Percentiles rank a stretch among this genome's conserved stretches.
Evolutionary conservation across 805 yeast species (phyloP).

Genomic region (Diddensiella transvaalensis): DNA sequence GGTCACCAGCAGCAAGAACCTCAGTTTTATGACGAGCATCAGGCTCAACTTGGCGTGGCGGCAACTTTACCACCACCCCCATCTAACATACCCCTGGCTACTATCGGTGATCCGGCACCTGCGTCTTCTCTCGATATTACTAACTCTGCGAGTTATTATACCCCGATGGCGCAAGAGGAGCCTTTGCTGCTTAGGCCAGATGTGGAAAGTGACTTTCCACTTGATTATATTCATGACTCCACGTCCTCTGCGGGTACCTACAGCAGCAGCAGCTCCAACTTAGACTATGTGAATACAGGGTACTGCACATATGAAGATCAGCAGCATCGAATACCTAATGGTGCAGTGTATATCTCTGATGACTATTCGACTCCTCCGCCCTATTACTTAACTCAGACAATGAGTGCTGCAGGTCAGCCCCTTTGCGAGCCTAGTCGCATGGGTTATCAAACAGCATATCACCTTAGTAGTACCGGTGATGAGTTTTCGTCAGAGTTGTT

Average conservation of each 20-base stretch:
- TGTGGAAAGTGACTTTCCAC: constrained; percentile 26
- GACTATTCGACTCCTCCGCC: not conserved
- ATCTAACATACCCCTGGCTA: not conserved
- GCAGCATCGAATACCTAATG: not conserved
- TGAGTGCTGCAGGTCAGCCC: not conserved
- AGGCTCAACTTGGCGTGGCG: not conserved
- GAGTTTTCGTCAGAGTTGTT: not conserved
- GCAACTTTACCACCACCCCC: not conserved
- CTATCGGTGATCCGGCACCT: not conserved
- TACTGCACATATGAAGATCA: not conserved
- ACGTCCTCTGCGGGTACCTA: not conserved
- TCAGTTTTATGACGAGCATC: not conserved
- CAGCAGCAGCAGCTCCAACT: not conserved
- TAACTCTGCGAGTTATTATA: not conserved
- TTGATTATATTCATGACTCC: constrained; percentile 22
- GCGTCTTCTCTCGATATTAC: not conserved
- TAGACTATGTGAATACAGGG: not conserved
- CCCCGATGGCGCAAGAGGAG: not conserved
- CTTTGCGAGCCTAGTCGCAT: not conserved
- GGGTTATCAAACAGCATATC: not conserved
- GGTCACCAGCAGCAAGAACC: constrained; percentile 2
- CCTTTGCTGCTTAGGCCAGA: constrained; percentile 4
- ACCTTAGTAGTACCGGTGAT: not conserved
- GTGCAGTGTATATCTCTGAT: not conserved
- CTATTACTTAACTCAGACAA: not conserved